Evolutionary conservation across 2,329 filamentous ascomycete species (phyloP).

Genomic region (Talaromyces sp.): DNA sequence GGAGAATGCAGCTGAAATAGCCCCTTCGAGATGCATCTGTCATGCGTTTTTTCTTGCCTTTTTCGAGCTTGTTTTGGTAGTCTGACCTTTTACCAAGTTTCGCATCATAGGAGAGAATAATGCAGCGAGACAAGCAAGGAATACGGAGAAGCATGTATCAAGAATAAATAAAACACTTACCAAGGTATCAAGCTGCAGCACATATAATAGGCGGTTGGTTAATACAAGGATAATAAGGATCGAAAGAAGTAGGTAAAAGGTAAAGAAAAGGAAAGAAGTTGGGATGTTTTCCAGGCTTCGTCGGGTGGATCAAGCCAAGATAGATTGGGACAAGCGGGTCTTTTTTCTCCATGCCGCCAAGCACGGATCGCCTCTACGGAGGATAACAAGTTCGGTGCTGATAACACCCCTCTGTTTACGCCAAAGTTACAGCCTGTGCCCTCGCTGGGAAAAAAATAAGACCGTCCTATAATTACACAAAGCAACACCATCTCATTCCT

Average conservation of each 20-base stretch:
- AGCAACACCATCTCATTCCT: neutral
- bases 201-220: neutral
- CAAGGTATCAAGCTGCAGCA: neutral
- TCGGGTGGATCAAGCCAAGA: neutral
- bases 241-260: neutral
- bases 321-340: constrained; percentile 1
- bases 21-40: constrained; percentile 8
- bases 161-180: neutral
- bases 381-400: neutral
- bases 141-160: neutral
- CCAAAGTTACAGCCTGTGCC: neutral
- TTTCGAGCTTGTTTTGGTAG: constrained; percentile 16
- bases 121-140: neutral
- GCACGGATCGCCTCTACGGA: neutral
- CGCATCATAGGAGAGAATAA: constrained; percentile 38
- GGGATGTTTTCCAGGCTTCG: neutral
- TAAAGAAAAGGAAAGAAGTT: neutral
- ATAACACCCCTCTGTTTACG: neutral
- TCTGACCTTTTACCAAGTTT: constrained; percentile 46
- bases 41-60: constrained; percentile 1
- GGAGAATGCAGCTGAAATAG: neutral
- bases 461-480: neutral
- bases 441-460: neutral
- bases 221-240: neutral
- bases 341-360: neutral